Base-by-base conservation (phyloP, 1,284 basidiomycete genomes). In the Xanthoconium separans region DNA sequence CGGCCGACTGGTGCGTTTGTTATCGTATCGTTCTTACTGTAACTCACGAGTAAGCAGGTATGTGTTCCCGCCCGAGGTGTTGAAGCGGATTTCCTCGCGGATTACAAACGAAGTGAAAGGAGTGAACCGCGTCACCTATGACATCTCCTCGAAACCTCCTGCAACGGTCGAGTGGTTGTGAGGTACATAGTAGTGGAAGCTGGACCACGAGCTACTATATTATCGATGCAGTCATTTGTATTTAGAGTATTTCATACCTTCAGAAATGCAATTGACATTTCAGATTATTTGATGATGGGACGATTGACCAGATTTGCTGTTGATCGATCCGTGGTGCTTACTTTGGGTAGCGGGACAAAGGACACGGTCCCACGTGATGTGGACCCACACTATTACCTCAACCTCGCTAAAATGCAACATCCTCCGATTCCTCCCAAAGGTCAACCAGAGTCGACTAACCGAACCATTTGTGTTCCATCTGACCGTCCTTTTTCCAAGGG, bases 61-160 rank as follows among this genome's bases (percentile, higher is more conserved):
- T 75, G 87, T 93, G 29, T 99, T 99, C 82, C 95, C 96, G n/a
- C 77, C 93, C 20, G 88, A 91, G 44, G 88, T 99, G 18, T 75
- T 99, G 56, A 85, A 90, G 63, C 87, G 89, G 65, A 95, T 99
- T 64, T 98, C 95, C 20, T 96, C 93, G 51, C 83, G 97, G 52
- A 99, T 99, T 66, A 99, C 97, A 43, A 99, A 99, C 74, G 97
- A 99, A 75, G 95, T 97, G 7, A 75, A 79, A 59, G 96, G 96
- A 24, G 87, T 98, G 69, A 97, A 97, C 76, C 86, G 94, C 42
- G 90, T 96, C 44, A 92, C 91, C 7, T 97, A 97, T 71, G 97
- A 99, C 71, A 93, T 99, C 57, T 97, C 96, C 15, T 95, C 91
- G 57, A 99, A 99, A 77, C 97, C 96, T 40, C 96, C 97, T 51